Conservation (phyloP, 345 rosid species). For the Excoecaria cochinchinensis region DNA sequence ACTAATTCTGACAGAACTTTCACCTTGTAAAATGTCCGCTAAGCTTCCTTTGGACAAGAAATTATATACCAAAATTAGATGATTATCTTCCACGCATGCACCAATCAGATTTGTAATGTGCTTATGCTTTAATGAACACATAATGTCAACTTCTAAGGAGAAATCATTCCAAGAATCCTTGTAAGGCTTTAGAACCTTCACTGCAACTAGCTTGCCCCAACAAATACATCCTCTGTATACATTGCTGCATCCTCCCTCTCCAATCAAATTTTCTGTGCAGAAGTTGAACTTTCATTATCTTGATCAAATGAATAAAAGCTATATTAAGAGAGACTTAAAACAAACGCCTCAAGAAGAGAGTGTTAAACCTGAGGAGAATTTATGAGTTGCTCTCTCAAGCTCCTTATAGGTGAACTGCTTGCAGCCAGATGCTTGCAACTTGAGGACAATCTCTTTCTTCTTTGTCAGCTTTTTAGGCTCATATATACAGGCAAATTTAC, state of each 20-base stretch:
- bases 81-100: constrained; percentile 19
- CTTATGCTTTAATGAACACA: constrained; percentile 22
- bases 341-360: neutral
- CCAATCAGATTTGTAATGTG: constrained; percentile 26
- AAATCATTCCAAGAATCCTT: constrained; percentile 30
- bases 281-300: neutral
- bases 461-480: constrained; percentile 13
- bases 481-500: too few species aligned
- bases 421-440: constrained; percentile 17
- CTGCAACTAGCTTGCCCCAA: constrained; percentile 22
- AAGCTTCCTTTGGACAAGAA: constrained; percentile 32
- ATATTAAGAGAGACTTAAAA: neutral
- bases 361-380: constrained; percentile 26
- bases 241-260: constrained; percentile 34
- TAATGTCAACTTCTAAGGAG: constrained; percentile 30
- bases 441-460: constrained; percentile 10
- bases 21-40: constrained; percentile 27
- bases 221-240: constrained; percentile 27
- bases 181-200: constrained; percentile 31
- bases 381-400: constrained; percentile 19
- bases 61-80: constrained; percentile 27
- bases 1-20: neutral
- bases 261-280: constrained; percentile 21
- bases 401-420: constrained; percentile 19
- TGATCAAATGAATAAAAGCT: neutral